Percentiles rank a stretch among this genome's conserved stretches.
Evolutionary conservation across 257 asterid genomes (phyloP).

Genomic region (Euphrasia confusa): DNA sequence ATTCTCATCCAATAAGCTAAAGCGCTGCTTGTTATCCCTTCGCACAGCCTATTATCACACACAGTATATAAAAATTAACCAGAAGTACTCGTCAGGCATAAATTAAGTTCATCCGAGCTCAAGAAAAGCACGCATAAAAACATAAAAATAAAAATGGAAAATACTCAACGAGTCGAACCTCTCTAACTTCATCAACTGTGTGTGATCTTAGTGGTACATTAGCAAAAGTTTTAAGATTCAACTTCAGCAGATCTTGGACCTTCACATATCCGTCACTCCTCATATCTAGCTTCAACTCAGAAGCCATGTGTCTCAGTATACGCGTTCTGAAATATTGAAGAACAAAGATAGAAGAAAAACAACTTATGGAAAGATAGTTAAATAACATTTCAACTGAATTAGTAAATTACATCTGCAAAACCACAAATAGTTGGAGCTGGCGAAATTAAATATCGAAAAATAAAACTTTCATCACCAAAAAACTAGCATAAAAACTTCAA

Average conservation of each 20-base stretch:
- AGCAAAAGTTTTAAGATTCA: conserved; percentile 73
- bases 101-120: conserved; percentile 3
- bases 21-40: conserved; percentile 85
- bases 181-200: conserved; percentile 67
- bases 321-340: conserved; percentile 52
- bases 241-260: conserved; percentile 72
- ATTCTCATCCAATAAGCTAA: conserved; percentile 69
- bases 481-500: no score
- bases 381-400: neutral
- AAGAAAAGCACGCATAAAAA: conserved; percentile 1
- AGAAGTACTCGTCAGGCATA: neutral
- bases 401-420: neutral
- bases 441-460: neutral
- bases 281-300: conserved; percentile 75
- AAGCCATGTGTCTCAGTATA: conserved; percentile 84
- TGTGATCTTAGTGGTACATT: conserved; percentile 58
- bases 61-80: neutral
- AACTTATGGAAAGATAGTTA: neutral
- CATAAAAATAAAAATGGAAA: no score
- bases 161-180: conserved; percentile 40
- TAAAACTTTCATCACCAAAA: neutral
- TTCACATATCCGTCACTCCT: conserved; percentile 87
- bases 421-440: conserved; percentile 4
- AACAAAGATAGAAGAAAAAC: neutral
- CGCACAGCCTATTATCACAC: conserved; percentile 63